phyloP scores from a whole-genome alignment of 768 basidiomycete species.

The Lactarius tabidus region DNA sequence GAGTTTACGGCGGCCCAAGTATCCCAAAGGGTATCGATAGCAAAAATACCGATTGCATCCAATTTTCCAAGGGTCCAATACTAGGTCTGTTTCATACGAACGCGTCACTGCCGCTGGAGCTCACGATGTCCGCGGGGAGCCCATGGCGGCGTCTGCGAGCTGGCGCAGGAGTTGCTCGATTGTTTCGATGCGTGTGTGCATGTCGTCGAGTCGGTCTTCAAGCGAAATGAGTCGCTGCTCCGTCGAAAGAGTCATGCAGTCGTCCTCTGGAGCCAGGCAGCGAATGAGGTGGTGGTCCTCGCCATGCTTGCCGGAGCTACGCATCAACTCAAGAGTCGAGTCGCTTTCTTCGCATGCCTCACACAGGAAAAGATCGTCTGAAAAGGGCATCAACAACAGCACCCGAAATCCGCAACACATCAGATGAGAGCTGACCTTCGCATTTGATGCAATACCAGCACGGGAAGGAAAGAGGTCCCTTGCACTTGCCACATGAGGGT shows the following conservation, averaged over 20 bases:
- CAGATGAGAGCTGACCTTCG: background rate
- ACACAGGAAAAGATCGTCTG: slow-evolving; percentile 21
- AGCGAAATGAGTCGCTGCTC: slow-evolving; percentile 5
- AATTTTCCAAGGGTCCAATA: background rate
- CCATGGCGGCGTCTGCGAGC: background rate
- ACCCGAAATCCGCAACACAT: background rate
- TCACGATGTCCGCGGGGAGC: background rate
- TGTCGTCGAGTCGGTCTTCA: background rate
- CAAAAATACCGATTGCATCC: background rate
- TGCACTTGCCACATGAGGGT: slow-evolving; percentile 28
- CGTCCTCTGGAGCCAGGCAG: background rate
- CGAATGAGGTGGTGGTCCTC: slow-evolving; percentile 17
- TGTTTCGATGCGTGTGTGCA: slow-evolving; percentile 5
- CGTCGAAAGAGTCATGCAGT: background rate
- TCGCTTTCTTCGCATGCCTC: slow-evolving; percentile 21
- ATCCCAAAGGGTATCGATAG: background rate
- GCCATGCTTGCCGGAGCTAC: slow-evolving; percentile 6
- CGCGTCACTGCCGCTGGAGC: background rate
- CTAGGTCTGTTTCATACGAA: background rate
- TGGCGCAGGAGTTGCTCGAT: slow-evolving; percentile 1
- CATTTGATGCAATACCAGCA: slow-evolving; percentile 8
- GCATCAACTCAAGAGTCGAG: slow-evolving; percentile 1
- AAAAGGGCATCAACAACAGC: background rate
- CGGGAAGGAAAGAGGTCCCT: slow-evolving; percentile 16
- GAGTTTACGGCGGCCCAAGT: background rate